Evolutionary conservation across 495 filamentous ascomycete species (phyloP), one percentile per base, ranked within the genome.

Genomic region (Lentithecium fluviatile): DNA sequence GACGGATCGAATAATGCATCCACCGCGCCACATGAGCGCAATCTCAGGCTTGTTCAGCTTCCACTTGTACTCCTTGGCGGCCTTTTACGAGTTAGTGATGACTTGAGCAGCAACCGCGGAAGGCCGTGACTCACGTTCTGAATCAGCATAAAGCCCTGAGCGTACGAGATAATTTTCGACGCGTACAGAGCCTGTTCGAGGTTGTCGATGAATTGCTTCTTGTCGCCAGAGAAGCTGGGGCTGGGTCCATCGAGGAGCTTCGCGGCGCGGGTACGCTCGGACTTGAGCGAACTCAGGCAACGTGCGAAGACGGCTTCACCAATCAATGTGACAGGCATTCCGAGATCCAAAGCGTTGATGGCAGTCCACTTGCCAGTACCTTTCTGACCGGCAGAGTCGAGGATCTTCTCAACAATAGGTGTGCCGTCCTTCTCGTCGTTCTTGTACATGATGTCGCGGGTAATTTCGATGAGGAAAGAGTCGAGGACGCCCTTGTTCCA

Each of bases 31-130:
- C 94, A 98, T 98, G 73, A 98, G 86, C 63, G 94, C 94, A 73
- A 98, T 98, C 62, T 95, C 96, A 57, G 94, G 94, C 85, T 97
- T 98, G 86, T 98, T 97, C 55, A 98, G 86, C 85, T 97, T 97
- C 94, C 94, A 98, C 58, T 73, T 69, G 81, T 95, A 98, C 74
- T 96, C 88, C 76, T 89, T 93, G 74, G 92, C 94, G 67, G 94
- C 93, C 91, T 88, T 47, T 47, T 50, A 4, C 7, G 11, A 17
- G 23, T 45, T 49, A 49, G 66, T 49, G 36, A 50, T 29, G 10
- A 37, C 13, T 36, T 12, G 15, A 21, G n/a, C 34, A 21, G 25
- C 50, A 13, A n/a, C 23, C 21, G 11, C 32, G 29, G 29, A 10
- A 32, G 10, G 45, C 34, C 1, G 2, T 50, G 19, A 15, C 88